phyloP scores from a whole-genome alignment of 768 basidiomycete genomes.

The Leccinum boreale region DNA sequence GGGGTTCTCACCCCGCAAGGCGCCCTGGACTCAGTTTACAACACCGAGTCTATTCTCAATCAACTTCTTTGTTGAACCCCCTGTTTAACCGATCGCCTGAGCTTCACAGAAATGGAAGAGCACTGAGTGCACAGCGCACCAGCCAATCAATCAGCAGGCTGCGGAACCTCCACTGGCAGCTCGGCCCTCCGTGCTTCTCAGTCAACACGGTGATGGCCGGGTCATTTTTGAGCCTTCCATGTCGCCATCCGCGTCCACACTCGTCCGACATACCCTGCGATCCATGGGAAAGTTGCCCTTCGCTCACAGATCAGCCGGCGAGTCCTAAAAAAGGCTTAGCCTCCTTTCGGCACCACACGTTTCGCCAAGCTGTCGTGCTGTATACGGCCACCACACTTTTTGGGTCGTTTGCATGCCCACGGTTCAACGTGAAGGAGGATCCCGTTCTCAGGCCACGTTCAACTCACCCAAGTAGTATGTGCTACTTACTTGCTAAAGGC shows the following conservation, averaged over 20 bases:
- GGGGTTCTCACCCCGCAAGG: constrained; percentile 6
- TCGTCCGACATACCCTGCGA: neutral
- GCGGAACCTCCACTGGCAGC: neutral
- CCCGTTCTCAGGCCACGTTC: neutral
- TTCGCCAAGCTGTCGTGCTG: neutral
- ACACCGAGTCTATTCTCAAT: neutral
- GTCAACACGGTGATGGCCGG: neutral
- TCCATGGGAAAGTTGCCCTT: neutral
- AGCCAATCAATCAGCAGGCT: neutral
- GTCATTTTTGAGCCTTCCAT: neutral
- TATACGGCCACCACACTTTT: neutral
- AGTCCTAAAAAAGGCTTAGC: neutral
- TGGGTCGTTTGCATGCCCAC: neutral
- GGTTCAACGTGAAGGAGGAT: neutral
- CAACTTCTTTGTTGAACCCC: neutral
- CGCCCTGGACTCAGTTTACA: neutral
- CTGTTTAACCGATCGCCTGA: neutral
- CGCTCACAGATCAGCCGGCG: neutral
- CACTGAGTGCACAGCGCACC: neutral
- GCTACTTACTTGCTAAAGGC: neutral
- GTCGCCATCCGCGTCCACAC: neutral
- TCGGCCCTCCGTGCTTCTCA: neutral
- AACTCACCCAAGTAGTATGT: neutral
- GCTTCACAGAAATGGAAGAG: neutral
- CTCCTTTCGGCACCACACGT: neutral